A percentile compares a stretch with the other conserved stretches of the same genome.
Evolutionary conservation across 2,329 filamentous ascomycete genomes (phyloP).

Genomic region (Fusarium fracticaudum): DNA sequence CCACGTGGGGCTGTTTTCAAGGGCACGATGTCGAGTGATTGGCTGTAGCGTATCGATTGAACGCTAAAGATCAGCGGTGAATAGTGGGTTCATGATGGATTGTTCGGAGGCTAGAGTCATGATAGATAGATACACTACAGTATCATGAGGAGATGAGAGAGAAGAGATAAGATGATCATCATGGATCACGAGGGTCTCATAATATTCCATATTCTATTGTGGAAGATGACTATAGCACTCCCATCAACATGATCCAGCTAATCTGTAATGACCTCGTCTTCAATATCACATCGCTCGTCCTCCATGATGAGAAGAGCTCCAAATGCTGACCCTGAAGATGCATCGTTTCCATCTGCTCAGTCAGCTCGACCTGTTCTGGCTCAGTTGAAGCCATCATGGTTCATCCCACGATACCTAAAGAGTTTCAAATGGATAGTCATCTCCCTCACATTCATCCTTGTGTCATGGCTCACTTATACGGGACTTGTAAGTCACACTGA

Average conservation of each 20-base stretch:
- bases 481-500: neutral
- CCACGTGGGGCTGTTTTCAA: slow-evolving; percentile 34
- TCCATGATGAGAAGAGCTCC: slow-evolving; percentile 29
- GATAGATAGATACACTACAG: neutral
- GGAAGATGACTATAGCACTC: neutral
- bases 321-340: slow-evolving; percentile 16
- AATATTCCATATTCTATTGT: neutral
- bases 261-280: slow-evolving; percentile 30
- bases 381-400: neutral
- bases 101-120: neutral
- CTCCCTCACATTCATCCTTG: neutral
- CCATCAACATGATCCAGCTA: neutral
- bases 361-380: neutral
- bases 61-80: neutral
- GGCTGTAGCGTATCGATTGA: slow-evolving; percentile 19
- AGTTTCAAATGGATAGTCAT: slow-evolving; percentile 5
- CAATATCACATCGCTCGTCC: slow-evolving; percentile 9
- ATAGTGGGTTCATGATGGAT: neutral
- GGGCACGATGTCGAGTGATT: slow-evolving; percentile 38
- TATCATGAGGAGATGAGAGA: neutral
- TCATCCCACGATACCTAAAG: neutral
- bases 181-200: neutral
- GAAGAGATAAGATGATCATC: neutral
- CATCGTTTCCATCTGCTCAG: slow-evolving; percentile 9
- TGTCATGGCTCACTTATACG: slow-evolving; percentile 16